Evolutionary conservation across 225 moss, liverwort and hornwort species (phyloP).

Genomic region (Physcomitrellopsis africana): DNA sequence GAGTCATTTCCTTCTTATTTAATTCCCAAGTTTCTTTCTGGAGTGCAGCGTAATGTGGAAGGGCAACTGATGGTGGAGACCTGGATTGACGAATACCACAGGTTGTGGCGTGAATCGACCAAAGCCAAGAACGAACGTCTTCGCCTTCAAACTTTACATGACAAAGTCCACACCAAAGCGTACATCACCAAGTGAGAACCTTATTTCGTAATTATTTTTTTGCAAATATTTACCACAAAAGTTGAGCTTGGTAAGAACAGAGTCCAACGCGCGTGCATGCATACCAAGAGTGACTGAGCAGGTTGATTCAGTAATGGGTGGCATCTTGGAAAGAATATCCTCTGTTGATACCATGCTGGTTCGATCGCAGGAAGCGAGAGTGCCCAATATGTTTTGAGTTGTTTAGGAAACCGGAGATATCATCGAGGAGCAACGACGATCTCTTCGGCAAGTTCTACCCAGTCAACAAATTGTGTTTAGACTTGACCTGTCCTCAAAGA

Average conservation of each 20-base stretch:
- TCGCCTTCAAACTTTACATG: conserved; percentile 58
- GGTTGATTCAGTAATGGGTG: no score
- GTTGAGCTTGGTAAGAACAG: neutral
- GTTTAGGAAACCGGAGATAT: conserved; percentile 36
- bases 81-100: conserved; percentile 59
- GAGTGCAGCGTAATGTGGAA: conserved; percentile 43
- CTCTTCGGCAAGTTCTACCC: conserved; percentile 47
- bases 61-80: conserved; percentile 55
- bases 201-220: neutral
- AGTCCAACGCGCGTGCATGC: neutral
- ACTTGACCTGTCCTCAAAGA: conserved; percentile 47
- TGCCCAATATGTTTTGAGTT: conserved; percentile 59
- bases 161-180: conserved; percentile 63
- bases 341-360: conserved; percentile 9
- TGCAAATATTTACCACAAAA: neutral
- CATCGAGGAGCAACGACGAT: neutral
- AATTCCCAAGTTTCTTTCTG: conserved; percentile 10
- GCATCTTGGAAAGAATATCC: no score
- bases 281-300: neutral
- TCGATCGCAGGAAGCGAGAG: conserved; percentile 55
- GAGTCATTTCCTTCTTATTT: neutral
- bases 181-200: conserved; percentile 45
- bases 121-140: conserved; percentile 58
- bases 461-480: conserved; percentile 54
- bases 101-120: conserved; percentile 47